Evolutionary conservation across 768 basidiomycete species (phyloP), one percentile per base, ranked within the genome.

Genomic region (Sporobolomyces pararoseus): DNA sequence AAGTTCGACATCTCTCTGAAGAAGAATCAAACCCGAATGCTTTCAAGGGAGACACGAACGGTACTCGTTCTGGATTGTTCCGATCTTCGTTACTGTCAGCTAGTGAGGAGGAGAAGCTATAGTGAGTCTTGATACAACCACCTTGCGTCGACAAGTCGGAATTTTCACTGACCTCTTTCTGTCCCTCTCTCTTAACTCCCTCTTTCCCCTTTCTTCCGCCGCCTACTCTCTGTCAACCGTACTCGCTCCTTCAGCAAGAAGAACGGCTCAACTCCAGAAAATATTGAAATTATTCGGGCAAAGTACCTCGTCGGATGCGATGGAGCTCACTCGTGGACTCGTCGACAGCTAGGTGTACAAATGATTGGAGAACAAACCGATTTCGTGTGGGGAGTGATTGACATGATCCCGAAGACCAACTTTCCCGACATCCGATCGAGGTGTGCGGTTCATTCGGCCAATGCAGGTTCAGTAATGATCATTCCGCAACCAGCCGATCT

Each of bases 371-470:
- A 90, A 77, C 86, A 88, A 69, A 83, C 78, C 4, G 79, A 90
- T 62, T 87, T 84, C 66, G 83, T 91, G 25, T 92, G 90, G 90
- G 90, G 90, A 4, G 90, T 91, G 4, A 79, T 90, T 25, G 90
- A 90, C 78, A 81, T 85, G 58, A 75, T 84, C 31, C 87, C 87
- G 0, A 83, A 86, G n/a, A 89, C 88, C 2, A 81, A 89, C 76
- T 89, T 90, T 68, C 89, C 89, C 0, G 88, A 90, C 76, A 86
- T 88, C 68, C 85, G 89, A 23, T 86, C 86, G 65, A 83, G 81
- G 71, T 81, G 81, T 57, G 85, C 81, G 0, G 84, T 90, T n/a
- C 88, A 90, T 77, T 89, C 88, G 0, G 82, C 83, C 44, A 83
- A 84, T 62, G 86, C 69, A 7, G 73, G 74, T 16, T 66, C 66